Conservation (phyloP, 129 eudicot species). For the Heracleum sosnowskyi region DNA sequence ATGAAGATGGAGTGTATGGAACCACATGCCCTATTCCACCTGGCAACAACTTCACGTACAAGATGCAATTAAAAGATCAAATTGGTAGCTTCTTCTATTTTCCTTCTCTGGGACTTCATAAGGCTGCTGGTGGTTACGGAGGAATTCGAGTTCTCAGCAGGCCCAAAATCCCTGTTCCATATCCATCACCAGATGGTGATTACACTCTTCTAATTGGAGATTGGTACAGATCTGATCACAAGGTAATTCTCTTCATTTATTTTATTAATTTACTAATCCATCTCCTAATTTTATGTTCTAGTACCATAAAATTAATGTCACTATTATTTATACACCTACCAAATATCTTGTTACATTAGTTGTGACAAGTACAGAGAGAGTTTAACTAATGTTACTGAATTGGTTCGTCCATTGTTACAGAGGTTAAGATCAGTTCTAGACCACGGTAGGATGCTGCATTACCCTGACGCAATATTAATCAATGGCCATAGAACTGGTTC, state of each 20-base stretch:
- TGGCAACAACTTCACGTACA: constrained; percentile 6
- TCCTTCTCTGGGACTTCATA: constrained; percentile 1
- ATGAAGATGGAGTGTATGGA: constrained; percentile 6
- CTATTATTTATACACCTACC: too few species aligned
- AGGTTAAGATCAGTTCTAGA: constrained; percentile 38
- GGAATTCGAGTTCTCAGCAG: not conserved
- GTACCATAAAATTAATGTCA: not conserved
- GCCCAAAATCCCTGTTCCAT: constrained; percentile 3
- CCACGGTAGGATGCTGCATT: constrained; percentile 42
- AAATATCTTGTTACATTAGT: not conserved
- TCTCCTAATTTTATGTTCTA: not conserved
- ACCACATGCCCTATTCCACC: constrained; percentile 8
- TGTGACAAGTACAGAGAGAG: not conserved
- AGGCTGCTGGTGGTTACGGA: constrained; percentile 3
- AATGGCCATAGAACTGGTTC: constrained; percentile 66
- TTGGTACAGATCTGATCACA: constrained; percentile 1
- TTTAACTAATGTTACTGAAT: not conserved
- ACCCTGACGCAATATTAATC: constrained; percentile 62
- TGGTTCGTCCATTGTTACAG: constrained; percentile 22
- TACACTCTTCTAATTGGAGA: not conserved
- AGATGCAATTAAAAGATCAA: constrained; percentile 5
- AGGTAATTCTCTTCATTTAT: not conserved
- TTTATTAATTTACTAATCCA: not conserved
- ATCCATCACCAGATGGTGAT: not conserved
- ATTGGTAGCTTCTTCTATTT: constrained; percentile 8